Percentiles rank a stretch among this genome's conserved stretches.
These are phyloP conservation scores for Sicyos baderoa DNA, from an alignment of 306 rosid genomes.

Conservation along the genomic window DNA sequence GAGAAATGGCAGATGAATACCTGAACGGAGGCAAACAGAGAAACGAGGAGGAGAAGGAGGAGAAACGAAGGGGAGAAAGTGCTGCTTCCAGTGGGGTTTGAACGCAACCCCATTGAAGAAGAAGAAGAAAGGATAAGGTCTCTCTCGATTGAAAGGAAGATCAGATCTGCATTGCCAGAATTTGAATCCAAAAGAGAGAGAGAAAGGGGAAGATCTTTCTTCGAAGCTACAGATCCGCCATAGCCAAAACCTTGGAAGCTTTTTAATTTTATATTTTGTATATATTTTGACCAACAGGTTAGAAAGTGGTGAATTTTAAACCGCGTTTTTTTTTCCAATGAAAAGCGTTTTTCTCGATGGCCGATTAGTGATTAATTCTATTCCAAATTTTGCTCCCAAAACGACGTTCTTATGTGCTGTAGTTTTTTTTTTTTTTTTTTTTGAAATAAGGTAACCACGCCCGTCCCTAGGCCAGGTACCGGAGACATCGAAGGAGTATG, in stretches of 20 bases:
- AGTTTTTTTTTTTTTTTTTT: too few species aligned
- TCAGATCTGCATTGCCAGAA: background rate
- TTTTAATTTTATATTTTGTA: background rate
- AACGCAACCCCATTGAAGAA: constrained; percentile 18
- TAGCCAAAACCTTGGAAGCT: constrained; percentile 14
- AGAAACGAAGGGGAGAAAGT: constrained; percentile 12
- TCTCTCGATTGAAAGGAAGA: constrained; percentile 7
- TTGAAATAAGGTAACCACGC: too few species aligned
- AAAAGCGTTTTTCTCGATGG: background rate
- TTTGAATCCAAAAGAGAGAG: background rate
- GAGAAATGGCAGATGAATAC: constrained; percentile 23
- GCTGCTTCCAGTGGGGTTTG: constrained; percentile 14
- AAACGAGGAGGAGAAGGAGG: background rate
- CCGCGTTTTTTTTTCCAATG: too few species aligned
- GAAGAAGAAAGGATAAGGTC: background rate
- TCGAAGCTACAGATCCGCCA: constrained; percentile 13
- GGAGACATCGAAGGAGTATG: too few species aligned
- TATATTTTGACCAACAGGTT: background rate
- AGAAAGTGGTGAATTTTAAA: background rate
- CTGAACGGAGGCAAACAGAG: constrained; percentile 25
- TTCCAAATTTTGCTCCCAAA: background rate
- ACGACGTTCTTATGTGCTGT: too few species aligned
- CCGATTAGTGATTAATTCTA: background rate
- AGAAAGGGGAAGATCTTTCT: background rate
- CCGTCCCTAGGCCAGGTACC: too few species aligned